Evolutionary conservation across 2,329 filamentous ascomycete species (phyloP).

Genomic region (Dactylella cylindrospora): DNA sequence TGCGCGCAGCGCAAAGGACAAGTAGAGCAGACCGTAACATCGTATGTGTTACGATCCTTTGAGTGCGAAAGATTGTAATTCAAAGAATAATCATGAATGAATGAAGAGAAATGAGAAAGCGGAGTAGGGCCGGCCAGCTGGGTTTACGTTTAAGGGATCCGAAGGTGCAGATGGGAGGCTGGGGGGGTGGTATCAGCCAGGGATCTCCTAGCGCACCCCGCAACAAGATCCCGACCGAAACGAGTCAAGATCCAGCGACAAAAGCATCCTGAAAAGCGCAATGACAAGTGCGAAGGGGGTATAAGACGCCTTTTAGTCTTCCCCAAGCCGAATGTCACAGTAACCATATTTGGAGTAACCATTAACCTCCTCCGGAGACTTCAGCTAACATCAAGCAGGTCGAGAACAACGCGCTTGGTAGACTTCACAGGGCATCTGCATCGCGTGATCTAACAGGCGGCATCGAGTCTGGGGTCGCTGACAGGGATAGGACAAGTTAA

Average conservation of each 20-base stretch:
- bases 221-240: no score
- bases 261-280: no score
- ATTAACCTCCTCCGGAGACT: no score
- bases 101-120: slow-evolving; percentile 9
- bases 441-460: slow-evolving; percentile 31
- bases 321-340: no score
- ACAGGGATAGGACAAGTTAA: not conserved
- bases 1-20: slow-evolving; percentile 26
- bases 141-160: slow-evolving; percentile 5
- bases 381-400: no score
- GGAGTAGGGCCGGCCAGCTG: slow-evolving; percentile 6
- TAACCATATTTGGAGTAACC: no score
- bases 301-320: no score
- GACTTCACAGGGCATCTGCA: not conserved
- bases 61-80: slow-evolving; percentile 5
- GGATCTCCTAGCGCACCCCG: no score
- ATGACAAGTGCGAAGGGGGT: no score
- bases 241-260: no score
- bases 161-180: slow-evolving; percentile 15
- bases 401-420: slow-evolving; percentile 38
- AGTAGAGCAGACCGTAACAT: slow-evolving; percentile 37
- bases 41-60: slow-evolving; percentile 28
- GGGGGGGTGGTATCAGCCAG: no score
- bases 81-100: not conserved
- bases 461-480: not conserved